Evolutionary conservation across 305 asterid genomes (phyloP).

Genomic region (Nicotiana rustica): DNA sequence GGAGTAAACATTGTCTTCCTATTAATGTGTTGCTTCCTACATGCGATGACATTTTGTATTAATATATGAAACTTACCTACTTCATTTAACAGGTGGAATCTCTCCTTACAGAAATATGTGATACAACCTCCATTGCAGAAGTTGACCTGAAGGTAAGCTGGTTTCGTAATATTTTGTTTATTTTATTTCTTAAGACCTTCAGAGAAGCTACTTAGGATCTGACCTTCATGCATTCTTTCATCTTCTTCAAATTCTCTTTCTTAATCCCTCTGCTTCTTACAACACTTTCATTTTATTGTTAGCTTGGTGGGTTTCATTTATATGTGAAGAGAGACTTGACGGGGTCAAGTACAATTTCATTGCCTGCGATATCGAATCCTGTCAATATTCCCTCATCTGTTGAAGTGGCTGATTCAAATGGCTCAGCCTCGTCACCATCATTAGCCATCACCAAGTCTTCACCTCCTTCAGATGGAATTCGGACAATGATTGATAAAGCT

Average conservation of each 20-base stretch:
- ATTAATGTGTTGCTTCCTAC: not conserved
- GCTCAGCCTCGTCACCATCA: constrained; percentile 70
- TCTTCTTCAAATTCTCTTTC: not conserved
- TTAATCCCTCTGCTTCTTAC: constrained; percentile 31
- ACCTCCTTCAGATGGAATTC: constrained; percentile 55
- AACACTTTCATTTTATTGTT: constrained; percentile 37
- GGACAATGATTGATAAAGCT: constrained; percentile 62
- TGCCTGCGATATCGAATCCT: constrained; percentile 62
- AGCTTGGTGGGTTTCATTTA: constrained; percentile 81
- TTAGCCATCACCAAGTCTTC: constrained; percentile 59
- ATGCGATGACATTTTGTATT: constrained; percentile 11
- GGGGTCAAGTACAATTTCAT: constrained; percentile 54
- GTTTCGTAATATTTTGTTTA: constrained; percentile 30
- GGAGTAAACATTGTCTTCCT: not conserved
- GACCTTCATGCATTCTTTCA: not conserved
- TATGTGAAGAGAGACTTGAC: constrained; percentile 65
- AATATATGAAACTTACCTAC: constrained; percentile 19
- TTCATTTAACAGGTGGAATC: constrained; percentile 75
- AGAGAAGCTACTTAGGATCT: not conserved
- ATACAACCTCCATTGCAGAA: constrained; percentile 87
- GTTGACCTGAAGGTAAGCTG: constrained; percentile 78
- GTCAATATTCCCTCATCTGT: constrained; percentile 46
- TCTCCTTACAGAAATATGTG: constrained; percentile 71
- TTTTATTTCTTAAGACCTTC: constrained; percentile 26
- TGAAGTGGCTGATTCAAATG: constrained; percentile 62